Evolutionary conservation across 176 grass and related monocot species (phyloP).

Genomic region (Tillandsia fasciculata): DNA sequence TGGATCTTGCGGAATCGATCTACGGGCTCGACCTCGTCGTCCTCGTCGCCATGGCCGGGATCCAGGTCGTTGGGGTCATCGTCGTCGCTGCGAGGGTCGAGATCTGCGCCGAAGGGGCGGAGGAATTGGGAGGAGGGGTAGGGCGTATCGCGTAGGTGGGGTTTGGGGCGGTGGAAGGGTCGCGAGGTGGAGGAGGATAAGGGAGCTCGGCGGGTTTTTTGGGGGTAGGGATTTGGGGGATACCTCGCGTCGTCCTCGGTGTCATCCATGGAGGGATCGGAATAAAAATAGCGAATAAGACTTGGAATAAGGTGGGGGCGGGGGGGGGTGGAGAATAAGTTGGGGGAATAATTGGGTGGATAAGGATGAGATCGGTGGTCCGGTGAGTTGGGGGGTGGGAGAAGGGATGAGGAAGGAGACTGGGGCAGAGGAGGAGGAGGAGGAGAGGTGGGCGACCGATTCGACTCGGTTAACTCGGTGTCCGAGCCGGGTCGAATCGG

Average conservation of each 20-base stretch:
- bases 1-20: background rate
- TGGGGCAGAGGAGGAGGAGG: background rate
- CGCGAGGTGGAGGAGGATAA: constrained; percentile 27
- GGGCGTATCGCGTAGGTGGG: constrained; percentile 1
- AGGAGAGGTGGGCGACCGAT: background rate
- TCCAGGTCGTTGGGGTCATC: background rate
- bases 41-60: background rate
- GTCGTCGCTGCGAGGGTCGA: too few relatives aligned
- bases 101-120: background rate
- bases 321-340: background rate
- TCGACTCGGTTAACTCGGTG: background rate
- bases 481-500: background rate
- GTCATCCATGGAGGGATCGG: constrained; percentile 34
- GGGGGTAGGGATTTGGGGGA: constrained; percentile 15
- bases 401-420: background rate
- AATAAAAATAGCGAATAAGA: background rate
- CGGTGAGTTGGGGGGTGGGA: background rate
- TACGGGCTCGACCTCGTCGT: background rate
- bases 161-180: constrained; percentile 31
- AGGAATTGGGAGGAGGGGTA: background rate
- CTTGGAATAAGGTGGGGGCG: background rate
- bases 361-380: background rate
- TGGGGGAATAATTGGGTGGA: background rate
- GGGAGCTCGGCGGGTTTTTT: background rate
- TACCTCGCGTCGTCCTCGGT: constrained; percentile 18